These are phyloP conservation scores for Dryadomyces sulphureus DNA, from an alignment of 2,329 filamentous ascomycete species.

Conservation along the genomic window DNA sequence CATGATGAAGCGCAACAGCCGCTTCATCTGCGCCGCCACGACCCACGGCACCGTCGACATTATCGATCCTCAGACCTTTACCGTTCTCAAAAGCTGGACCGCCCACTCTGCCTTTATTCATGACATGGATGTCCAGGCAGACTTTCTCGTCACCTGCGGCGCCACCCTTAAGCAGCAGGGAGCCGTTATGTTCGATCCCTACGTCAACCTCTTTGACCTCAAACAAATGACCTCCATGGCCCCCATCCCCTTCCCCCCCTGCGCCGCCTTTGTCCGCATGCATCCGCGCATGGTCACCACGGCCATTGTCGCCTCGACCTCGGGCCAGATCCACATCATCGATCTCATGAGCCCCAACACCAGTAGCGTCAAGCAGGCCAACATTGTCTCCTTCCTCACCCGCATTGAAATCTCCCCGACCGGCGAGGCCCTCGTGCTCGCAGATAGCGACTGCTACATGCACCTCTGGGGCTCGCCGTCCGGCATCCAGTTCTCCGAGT, in stretches of 20 bases:
- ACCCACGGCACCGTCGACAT: constrained; percentile 71
- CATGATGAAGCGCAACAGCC: constrained; percentile 70
- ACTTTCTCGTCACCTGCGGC: constrained; percentile 90
- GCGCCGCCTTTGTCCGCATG: constrained; percentile 90
- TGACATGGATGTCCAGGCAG: constrained; percentile 93
- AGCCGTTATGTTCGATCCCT: constrained; percentile 68
- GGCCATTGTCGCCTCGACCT: constrained; percentile 82
- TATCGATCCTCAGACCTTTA: constrained; percentile 64
- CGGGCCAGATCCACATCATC: constrained; percentile 87
- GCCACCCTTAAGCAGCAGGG: constrained; percentile 73
- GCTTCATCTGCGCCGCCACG: constrained; percentile 86
- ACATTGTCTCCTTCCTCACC: constrained; percentile 58
- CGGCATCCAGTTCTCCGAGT: constrained; percentile 77
- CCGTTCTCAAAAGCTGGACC: constrained; percentile 74
- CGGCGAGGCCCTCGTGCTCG: constrained; percentile 69
- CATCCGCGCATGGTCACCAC: constrained; percentile 93
- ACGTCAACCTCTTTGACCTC: constrained; percentile 91
- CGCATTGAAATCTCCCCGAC: constrained; percentile 79
- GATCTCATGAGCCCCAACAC: constrained; percentile 89
- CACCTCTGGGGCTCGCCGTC: constrained; percentile 80
- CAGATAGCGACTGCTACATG: constrained; percentile 63
- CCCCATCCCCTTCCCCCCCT: constrained; percentile 82
- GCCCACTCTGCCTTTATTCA: constrained; percentile 80
- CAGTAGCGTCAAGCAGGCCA: constrained; percentile 71
- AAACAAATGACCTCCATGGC: constrained; percentile 79